Conservation (phyloP, 2,329 filamentous ascomycete species). For the Aspergillus fumigatiaffinis region DNA sequence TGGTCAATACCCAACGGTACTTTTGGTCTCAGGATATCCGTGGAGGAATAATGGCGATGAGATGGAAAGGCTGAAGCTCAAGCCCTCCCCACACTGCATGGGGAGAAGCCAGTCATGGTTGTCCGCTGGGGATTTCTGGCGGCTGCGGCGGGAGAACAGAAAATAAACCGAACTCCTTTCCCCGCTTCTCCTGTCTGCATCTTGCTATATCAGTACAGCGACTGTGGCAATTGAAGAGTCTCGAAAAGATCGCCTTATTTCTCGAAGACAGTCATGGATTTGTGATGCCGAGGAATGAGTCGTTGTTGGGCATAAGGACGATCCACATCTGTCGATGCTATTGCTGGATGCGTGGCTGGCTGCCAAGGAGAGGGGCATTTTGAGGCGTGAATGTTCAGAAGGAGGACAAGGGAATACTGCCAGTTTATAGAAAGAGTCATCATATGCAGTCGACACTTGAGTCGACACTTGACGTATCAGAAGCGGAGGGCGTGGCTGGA, state of each 20-base stretch:
- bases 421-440: background rate
- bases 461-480: background rate
- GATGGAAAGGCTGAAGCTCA: background rate
- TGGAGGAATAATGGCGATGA: no score
- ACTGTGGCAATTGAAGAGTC: background rate
- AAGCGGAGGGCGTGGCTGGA: background rate
- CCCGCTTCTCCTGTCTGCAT: background rate
- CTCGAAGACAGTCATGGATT: background rate
- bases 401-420: background rate
- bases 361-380: background rate
- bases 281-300: background rate
- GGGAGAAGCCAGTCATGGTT: background rate
- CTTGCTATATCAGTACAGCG: background rate
- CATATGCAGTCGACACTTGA: background rate
- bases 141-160: slow-evolving; percentile 13
- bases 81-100: background rate
- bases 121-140: slow-evolving; percentile 4
- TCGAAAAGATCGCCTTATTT: background rate
- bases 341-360: background rate
- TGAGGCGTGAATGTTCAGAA: background rate
- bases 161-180: background rate
- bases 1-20: no score
- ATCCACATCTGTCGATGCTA: background rate
- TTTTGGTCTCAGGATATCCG: no score
- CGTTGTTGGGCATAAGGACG: background rate